Evolutionary conservation across 345 rosid genomes (phyloP).

Genomic region (Euphorbia tirucalli): DNA sequence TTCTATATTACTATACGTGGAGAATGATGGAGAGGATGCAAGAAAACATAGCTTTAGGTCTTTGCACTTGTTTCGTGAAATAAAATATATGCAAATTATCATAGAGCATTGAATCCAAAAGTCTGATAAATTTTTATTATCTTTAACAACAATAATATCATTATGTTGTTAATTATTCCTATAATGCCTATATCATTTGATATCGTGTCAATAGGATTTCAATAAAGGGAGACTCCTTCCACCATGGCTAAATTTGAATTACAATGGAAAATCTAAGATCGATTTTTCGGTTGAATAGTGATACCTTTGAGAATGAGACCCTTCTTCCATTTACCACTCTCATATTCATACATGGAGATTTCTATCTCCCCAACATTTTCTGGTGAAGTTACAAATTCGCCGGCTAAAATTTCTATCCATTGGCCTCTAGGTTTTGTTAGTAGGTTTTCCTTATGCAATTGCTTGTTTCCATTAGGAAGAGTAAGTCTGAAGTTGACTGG

Average conservation of each 20-base stretch:
- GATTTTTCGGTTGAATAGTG: constrained; percentile 41
- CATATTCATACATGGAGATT: constrained; percentile 50
- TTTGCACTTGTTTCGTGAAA: neutral
- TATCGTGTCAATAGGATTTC: neutral
- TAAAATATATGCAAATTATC: neutral
- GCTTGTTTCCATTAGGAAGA: constrained; percentile 39
- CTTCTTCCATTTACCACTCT: constrained; percentile 53
- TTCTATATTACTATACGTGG: neutral
- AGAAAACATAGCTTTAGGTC: neutral
- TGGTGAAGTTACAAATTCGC: constrained; percentile 37
- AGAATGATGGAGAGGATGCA: neutral
- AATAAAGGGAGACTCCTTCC: neutral
- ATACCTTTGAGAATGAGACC: constrained; percentile 61
- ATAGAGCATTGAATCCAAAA: too few species aligned
- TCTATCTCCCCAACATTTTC: constrained; percentile 40
- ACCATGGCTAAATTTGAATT: neutral
- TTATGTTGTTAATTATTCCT: neutral
- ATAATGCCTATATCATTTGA: neutral
- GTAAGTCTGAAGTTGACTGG: constrained; percentile 48
- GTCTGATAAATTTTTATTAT: too few species aligned
- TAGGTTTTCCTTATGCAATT: constrained; percentile 36
- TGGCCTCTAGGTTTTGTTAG: constrained; percentile 26
- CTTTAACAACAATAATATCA: neutral
- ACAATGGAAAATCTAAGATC: neutral
- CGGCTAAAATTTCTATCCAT: constrained; percentile 57